Base-by-base conservation (phyloP, 1,284 basidiomycete species). In the Fistulinella staudtii region DNA sequence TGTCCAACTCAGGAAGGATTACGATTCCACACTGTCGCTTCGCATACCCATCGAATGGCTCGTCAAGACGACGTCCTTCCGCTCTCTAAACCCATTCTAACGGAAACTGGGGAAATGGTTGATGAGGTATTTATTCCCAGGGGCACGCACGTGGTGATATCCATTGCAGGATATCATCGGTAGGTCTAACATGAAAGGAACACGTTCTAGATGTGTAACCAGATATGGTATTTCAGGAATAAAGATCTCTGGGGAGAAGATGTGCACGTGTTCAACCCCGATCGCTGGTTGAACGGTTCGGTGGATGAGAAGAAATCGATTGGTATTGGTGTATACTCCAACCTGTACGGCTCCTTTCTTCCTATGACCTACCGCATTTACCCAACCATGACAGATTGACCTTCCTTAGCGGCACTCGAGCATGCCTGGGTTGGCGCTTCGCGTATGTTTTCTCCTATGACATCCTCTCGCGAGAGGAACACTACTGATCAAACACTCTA, bases 381-480 rank as follows among this genome's bases (percentile, higher is more conserved):
- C 20, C 4, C 20, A 14, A 23, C 17, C 5, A 17, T 24, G 4
- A 38, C 17, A 75, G 73, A 21, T 53, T 75, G 51, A 70, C 67
- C 5, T 77, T 76, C 46, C 53, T 66, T 21, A 65, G 68, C 25
- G 75, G 73, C 11, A 42, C 65, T 23, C 61, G 69, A 15, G 55
- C 65, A 0, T 75, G 72, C 53, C 65, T 75, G 22, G 73, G 72
- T 17, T 79, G 77, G 76, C 69, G 73, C 42, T 75, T 79, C 51
- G 73, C 48, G 45, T 52, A 44, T 29, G 43, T 2, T n/a, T n/a
- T n/a, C 37, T 14, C 11, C 46, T 18, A 4, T 6, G 18, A 20
- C 13, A 5, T 25, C 4, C 14, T 14, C 14, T n/a, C 11, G 6
- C 29, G 8, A 36, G 11, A 11, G 10, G 17, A 14, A 3, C 3